These are phyloP conservation scores for Rhynchospora pubera DNA, from an alignment of 176 grass and related monocot genomes.

Conservation along the genomic window DNA sequence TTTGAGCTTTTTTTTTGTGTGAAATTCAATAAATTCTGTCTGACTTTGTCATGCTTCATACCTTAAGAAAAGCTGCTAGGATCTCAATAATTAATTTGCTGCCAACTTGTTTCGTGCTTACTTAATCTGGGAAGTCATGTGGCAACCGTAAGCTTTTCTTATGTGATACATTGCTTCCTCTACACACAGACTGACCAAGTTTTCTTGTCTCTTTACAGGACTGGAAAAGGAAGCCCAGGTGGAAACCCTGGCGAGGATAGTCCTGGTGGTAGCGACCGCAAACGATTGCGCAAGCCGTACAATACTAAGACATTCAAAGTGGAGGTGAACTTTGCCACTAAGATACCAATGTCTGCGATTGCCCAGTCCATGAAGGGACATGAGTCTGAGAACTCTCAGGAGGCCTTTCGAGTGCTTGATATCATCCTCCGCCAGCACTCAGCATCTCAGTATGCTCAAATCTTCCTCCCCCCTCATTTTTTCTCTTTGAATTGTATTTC, in stretches of 20 bases:
- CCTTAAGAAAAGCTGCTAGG: not conserved
- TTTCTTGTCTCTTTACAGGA: constrained; percentile 22
- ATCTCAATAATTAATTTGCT: not conserved
- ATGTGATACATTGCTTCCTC: not conserved
- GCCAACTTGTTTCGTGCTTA: not conserved
- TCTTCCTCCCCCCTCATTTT: too few relatives aligned
- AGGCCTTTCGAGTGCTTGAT: constrained; percentile 71
- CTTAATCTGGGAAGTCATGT: not conserved
- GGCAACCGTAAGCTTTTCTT: too few relatives aligned
- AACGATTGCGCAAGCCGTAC: constrained; percentile 46
- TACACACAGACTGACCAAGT: not conserved
- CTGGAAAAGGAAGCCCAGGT: constrained; percentile 24
- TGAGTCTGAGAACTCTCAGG: constrained; percentile 62
- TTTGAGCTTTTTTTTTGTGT: too few relatives aligned
- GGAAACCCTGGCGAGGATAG: constrained; percentile 33
- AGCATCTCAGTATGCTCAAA: constrained; percentile 42
- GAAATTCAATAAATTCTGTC: not conserved
- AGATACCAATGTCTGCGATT: constrained; percentile 73
- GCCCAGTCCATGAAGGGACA: constrained; percentile 54
- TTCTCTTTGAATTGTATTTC: too few relatives aligned
- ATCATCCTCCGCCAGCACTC: constrained; percentile 81
- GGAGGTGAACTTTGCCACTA: constrained; percentile 43
- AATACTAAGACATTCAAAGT: constrained; percentile 72
- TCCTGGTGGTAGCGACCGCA: constrained; percentile 44
- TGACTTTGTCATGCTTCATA: not conserved